Base-by-base conservation (phyloP, 192 early-diverging fungal genomes). In the Coemansia sp. region DNA sequence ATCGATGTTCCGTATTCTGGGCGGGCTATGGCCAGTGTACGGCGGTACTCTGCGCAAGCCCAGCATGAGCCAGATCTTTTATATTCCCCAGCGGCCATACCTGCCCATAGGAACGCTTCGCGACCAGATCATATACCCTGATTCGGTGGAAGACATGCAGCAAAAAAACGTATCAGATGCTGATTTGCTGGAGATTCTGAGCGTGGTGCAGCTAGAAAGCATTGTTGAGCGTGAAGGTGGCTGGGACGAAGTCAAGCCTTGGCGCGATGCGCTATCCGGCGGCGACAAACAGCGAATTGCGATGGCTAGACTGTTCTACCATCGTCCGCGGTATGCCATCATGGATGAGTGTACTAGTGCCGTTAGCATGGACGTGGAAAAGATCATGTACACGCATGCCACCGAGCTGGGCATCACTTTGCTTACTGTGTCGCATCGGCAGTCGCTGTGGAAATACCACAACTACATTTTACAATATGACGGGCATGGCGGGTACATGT, bases 31-130 rank as follows among this genome's bases (percentile, higher is more conserved):
- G 97, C 94, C 95, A 16, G 87, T 93, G 15, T 98, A 91, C 77
- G 93, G 86, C 63, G 86, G 89, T 54, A 85, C 84, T 5, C 68
- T 90, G 61, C 81, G 84, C 44, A 87, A 82, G 52, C 91, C 89
- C 10, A 81, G 84, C 65, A 82, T 84, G 68, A 85, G 85, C 60
- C 87, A 91, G 69, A 93, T 99, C 56, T 95, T 99, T 53, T 99
- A 99, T 77, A 93, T 99, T 55, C 95, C 97, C 21, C 97, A 99
- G 71, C 86, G 94, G 33, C 97, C 97, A n/a, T 99, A 99, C 59
- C 79, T 99, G 26, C 87, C 92, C 35, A 68, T 94, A 23, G 94
- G 97, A 39, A 95, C 92, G 1, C 77, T 99, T 45, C 88, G 97
- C 35, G 95, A 97, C 74, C 94, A 97, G 82, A 84, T 99, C 56